Evolutionary conservation across 768 basidiomycete species (phyloP).

Genomic region (Piloderma croceum): DNA sequence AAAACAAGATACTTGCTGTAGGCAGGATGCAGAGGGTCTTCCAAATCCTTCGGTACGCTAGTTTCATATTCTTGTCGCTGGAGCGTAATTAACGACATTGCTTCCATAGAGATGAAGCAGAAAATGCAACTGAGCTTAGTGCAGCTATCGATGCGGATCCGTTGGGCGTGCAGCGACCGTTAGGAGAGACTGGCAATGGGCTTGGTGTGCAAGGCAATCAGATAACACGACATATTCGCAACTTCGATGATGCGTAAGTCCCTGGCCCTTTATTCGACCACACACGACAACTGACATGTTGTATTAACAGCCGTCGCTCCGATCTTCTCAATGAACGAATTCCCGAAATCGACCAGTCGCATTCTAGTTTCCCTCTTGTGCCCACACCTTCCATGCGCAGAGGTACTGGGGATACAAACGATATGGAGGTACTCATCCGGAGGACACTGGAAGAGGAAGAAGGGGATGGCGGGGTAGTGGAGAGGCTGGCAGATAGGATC

Average conservation of each 20-base stretch:
- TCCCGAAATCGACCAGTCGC: slow-evolving; percentile 44
- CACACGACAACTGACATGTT: not conserved
- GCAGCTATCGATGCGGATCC: slow-evolving; percentile 29
- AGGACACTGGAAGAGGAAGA: slow-evolving; percentile 56
- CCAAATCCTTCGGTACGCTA: slow-evolving; percentile 73
- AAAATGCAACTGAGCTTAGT: slow-evolving; percentile 66
- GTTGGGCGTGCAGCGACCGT: slow-evolving; percentile 19
- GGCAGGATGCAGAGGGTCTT: slow-evolving; percentile 89
- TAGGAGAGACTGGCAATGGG: slow-evolving; percentile 27
- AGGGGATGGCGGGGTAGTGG: slow-evolving; percentile 46
- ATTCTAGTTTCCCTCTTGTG: slow-evolving; percentile 34
- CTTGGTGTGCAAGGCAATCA: slow-evolving; percentile 60
- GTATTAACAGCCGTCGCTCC: slow-evolving; percentile 52
- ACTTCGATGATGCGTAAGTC: slow-evolving; percentile 73
- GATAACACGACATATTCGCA: slow-evolving; percentile 55
- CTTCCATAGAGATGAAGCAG: slow-evolving; percentile 62
- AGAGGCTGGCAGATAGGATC: slow-evolving; percentile 58
- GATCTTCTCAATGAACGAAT: slow-evolving; percentile 74
- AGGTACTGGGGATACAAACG: slow-evolving; percentile 34
- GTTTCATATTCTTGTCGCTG: slow-evolving; percentile 1
- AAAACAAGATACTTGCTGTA: slow-evolving; percentile 90
- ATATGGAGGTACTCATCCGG: slow-evolving; percentile 65
- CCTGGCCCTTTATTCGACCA: slow-evolving; percentile 4
- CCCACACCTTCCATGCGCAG: slow-evolving; percentile 61
- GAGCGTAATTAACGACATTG: slow-evolving; percentile 1